A percentile compares a stretch with the other conserved stretches of the same genome.
These are phyloP conservation scores for Pyrus pyrifolia DNA, from an alignment of 306 rosid species.

Conservation along the genomic window DNA sequence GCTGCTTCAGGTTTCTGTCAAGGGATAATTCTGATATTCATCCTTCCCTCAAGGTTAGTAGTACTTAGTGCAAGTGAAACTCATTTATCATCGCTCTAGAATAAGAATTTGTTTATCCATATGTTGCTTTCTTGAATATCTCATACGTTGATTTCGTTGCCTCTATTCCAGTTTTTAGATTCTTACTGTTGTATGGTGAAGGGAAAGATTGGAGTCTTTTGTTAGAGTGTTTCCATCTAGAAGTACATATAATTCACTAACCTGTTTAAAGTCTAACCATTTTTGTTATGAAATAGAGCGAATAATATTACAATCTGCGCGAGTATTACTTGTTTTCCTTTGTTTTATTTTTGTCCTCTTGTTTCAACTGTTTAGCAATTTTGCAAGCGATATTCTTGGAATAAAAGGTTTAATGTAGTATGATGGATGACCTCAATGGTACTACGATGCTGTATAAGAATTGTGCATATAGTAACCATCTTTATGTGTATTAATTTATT, in stretches of 20 bases:
- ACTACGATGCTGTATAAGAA: neutral
- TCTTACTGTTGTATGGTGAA: neutral
- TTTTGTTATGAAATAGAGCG: neutral
- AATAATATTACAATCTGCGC: neutral
- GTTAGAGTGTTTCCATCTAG: neutral
- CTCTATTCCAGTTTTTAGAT: neutral
- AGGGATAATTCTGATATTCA: conserved; percentile 75
- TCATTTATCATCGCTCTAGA: neutral
- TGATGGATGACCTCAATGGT: neutral
- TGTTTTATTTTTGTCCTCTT: neutral
- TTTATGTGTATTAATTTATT: neutral
- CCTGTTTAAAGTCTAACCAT: neutral
- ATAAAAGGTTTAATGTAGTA: no score
- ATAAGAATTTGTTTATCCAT: neutral
- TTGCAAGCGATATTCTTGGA: neutral
- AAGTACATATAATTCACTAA: neutral
- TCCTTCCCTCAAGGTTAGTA: conserved; percentile 78
- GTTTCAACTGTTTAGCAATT: neutral
- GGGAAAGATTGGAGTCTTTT: neutral
- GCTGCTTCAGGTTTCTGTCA: conserved; percentile 97
- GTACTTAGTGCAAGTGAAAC: neutral
- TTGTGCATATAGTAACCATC: neutral
- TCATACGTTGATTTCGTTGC: neutral
- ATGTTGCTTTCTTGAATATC: neutral
- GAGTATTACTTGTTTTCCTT: neutral